phyloP scores from a whole-genome alignment of 2,329 filamentous ascomycete genomes.

The Byssothecium circinans region DNA sequence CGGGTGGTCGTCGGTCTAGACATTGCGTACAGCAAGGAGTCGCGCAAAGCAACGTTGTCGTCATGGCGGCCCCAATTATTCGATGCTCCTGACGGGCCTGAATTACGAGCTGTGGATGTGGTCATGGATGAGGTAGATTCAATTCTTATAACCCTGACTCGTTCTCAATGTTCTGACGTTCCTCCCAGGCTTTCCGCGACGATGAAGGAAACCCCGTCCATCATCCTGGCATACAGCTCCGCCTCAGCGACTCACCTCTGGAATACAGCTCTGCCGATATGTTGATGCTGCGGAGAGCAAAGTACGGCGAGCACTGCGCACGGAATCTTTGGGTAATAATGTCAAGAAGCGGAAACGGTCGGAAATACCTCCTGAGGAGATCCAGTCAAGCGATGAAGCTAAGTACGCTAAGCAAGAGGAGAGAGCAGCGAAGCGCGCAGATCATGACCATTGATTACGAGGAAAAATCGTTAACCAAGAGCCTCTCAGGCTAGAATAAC shows the following conservation, averaged over 20 bases:
- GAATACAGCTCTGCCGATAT: constrained; percentile 15
- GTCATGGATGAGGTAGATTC: constrained; percentile 16
- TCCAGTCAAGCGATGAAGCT: constrained; percentile 12
- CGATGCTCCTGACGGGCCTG: constrained; percentile 4
- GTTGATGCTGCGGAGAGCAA: constrained; percentile 7
- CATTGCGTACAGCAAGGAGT: constrained; percentile 16
- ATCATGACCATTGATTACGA: constrained; percentile 13
- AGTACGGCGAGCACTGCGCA: neutral
- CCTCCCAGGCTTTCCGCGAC: constrained; percentile 27
- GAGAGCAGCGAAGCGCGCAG: constrained; percentile 17
- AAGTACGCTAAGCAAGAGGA: constrained; percentile 11
- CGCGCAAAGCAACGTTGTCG: constrained; percentile 16
- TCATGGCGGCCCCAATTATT: constrained; percentile 14
- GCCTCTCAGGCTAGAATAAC: constrained; percentile 1
- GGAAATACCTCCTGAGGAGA: constrained; percentile 19
- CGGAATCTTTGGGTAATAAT: constrained; percentile 6
- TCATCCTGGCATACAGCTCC: constrained; percentile 15
- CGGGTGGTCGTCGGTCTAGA: constrained; percentile 17
- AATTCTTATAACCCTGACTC: constrained; percentile 1
- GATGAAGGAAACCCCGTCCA: constrained; percentile 16
- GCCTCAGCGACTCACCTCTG: constrained; percentile 16
- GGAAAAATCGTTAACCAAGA: neutral
- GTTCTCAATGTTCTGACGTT: constrained; percentile 10
- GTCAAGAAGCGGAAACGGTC: constrained; percentile 14
- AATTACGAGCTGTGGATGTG: constrained; percentile 11